Evolutionary conservation across 23 red algal species (phyloP).

Genomic region (Gracilaria gracilis): DNA sequence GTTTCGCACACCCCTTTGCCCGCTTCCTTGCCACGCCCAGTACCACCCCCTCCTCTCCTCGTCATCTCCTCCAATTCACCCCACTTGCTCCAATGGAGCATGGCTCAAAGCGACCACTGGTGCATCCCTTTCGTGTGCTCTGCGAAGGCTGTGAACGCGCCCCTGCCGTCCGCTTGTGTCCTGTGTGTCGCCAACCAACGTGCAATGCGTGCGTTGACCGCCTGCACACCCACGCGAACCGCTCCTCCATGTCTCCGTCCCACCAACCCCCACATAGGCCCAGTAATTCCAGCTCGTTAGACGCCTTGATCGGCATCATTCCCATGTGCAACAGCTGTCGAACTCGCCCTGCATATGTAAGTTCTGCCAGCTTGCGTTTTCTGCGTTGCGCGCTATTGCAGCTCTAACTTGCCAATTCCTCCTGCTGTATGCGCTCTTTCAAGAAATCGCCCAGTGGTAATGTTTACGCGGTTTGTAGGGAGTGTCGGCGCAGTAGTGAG

Average conservation of each 20-base stretch:
- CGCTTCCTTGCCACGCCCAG: too few relatives aligned
- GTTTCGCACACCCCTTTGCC: not conserved
- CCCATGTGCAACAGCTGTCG: slow-evolving; percentile 25
- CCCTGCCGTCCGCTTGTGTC: slow-evolving; percentile 19
- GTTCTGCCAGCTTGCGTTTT: not conserved
- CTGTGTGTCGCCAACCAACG: slow-evolving; percentile 20
- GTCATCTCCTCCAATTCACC: not conserved
- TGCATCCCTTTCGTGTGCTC: slow-evolving; percentile 45
- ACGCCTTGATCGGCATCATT: slow-evolving; percentile 22
- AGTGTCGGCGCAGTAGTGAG: slow-evolving; percentile 9
- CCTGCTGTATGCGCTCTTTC: not conserved
- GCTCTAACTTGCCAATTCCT: not conserved
- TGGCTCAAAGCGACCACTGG: not conserved
- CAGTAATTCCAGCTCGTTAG: not conserved
- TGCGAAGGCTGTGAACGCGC: slow-evolving; percentile 63
- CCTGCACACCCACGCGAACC: slow-evolving; percentile 29
- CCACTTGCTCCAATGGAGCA: slow-evolving; percentile 24
- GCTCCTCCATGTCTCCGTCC: not conserved
- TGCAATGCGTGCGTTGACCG: slow-evolving; percentile 36
- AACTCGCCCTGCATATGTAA: slow-evolving; percentile 39
- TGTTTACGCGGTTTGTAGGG: slow-evolving; percentile 5
- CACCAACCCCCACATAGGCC: not conserved
- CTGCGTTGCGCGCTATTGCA: not conserved
- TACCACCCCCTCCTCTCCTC: not conserved
- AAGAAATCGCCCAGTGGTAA: slow-evolving; percentile 7